These are phyloP conservation scores for Trametes cubensis DNA, from an alignment of 768 basidiomycete species.

Conservation along the genomic window DNA sequence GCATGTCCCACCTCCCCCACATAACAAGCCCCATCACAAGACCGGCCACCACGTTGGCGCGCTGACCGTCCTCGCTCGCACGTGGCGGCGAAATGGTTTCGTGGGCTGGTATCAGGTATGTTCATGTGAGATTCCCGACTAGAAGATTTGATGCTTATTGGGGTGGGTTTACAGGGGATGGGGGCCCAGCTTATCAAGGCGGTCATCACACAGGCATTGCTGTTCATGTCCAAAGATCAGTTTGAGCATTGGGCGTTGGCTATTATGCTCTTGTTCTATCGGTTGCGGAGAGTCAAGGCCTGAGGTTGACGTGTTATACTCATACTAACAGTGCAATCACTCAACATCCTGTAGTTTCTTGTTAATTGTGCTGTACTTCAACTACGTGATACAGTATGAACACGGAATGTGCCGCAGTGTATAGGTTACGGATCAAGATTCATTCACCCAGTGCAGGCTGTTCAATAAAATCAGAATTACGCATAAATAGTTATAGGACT, in stretches of 20 bases:
- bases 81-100: constrained; percentile 78
- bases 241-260: constrained; percentile 87
- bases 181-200: constrained; percentile 95
- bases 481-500: no score
- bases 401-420: no score
- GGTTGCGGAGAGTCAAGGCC: constrained; percentile 19
- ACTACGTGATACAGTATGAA: no score
- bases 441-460: no score
- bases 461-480: no score
- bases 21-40: constrained; percentile 47
- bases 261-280: constrained; percentile 57
- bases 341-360: no score
- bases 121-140: background rate
- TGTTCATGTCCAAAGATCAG: constrained; percentile 97
- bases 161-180: constrained; percentile 71
- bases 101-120: constrained; percentile 94
- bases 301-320: background rate
- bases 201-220: constrained; percentile 89
- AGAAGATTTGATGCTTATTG: background rate
- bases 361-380: no score
- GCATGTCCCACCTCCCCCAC: constrained; percentile 40
- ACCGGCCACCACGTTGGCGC: constrained; percentile 68
- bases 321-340: no score
- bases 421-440: no score
- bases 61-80: constrained; percentile 69